Evolutionary conservation across 2,329 filamentous ascomycete genomes (phyloP).

Genomic region (Podosphaera leucotricha): DNA sequence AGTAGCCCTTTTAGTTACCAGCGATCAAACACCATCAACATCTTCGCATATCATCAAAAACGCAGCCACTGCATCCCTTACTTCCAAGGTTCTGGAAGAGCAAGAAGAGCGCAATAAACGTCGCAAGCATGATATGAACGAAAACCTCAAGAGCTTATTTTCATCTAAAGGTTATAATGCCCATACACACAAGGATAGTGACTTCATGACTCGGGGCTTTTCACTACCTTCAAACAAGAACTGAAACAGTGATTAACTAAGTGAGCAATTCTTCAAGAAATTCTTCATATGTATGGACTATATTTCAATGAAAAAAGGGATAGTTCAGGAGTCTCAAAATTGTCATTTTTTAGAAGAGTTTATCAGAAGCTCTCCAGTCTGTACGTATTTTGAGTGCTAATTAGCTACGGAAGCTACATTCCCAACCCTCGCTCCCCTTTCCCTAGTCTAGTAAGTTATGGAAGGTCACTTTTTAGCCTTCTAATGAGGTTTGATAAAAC

Average conservation of each 20-base stretch:
- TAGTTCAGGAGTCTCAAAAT: too few species aligned
- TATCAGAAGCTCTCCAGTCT: too few species aligned
- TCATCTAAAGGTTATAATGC: constrained; percentile 20
- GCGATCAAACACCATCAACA: constrained; percentile 14
- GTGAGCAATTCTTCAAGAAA: too few species aligned
- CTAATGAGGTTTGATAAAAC: too few species aligned
- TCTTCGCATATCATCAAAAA: constrained; percentile 51
- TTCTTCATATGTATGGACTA: too few species aligned
- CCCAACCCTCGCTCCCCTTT: too few species aligned
- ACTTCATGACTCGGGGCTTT: constrained; percentile 36
- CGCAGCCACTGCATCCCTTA: constrained; percentile 59
- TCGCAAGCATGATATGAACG: constrained; percentile 38
- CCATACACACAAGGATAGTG: constrained; percentile 19
- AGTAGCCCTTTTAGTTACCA: constrained; percentile 17
- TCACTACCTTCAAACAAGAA: constrained; percentile 22
- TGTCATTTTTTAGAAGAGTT: too few species aligned
- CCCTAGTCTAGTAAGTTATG: too few species aligned
- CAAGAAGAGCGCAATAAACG: constrained; percentile 64
- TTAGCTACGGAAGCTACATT: too few species aligned
- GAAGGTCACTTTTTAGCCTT: too few species aligned
- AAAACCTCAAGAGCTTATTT: constrained; percentile 31
- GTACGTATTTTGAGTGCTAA: too few species aligned
- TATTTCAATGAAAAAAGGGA: too few species aligned
- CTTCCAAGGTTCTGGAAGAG: constrained; percentile 66
- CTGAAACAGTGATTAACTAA: neutral